A percentile compares a stretch with the other conserved stretches of the same genome.
Conservation (phyloP, 2,329 filamentous ascomycete genomes). For the Trichoderma gracile region DNA sequence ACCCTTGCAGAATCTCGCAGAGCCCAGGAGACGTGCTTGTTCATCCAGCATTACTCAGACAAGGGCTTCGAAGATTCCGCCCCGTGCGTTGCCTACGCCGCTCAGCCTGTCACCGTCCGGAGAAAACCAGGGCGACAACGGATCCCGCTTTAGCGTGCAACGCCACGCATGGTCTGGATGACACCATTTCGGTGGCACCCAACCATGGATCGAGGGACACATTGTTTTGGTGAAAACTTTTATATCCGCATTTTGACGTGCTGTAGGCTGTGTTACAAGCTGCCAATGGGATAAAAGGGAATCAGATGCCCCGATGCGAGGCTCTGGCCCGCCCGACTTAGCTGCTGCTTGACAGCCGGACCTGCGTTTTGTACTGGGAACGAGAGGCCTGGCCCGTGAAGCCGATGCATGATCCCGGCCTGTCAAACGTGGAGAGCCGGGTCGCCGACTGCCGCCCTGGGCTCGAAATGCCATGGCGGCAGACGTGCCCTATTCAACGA, state of each 20-base stretch:
- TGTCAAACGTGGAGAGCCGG: constrained; percentile 5
- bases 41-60: constrained; percentile 4
- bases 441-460: background rate
- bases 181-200: constrained; percentile 25
- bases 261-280: background rate
- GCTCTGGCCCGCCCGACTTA: background rate
- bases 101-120: background rate
- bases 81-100: background rate
- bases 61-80: constrained; percentile 10
- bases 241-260: background rate
- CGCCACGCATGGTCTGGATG: constrained; percentile 26
- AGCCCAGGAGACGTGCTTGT: background rate
- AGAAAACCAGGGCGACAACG: constrained; percentile 7
- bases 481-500: background rate
- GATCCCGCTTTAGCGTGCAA: constrained; percentile 18
- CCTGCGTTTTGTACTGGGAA: background rate
- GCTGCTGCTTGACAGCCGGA: background rate
- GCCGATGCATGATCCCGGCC: background rate
- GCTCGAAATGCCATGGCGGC: background rate
- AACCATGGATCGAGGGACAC: background rate
- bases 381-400: constrained; percentile 7
- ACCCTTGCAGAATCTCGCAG: constrained; percentile 12
- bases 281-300: background rate
- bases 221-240: constrained; percentile 7
- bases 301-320: background rate